Base-by-base conservation (phyloP, 1,284 basidiomycete species). In the Microbotryomycetes sp. region DNA sequence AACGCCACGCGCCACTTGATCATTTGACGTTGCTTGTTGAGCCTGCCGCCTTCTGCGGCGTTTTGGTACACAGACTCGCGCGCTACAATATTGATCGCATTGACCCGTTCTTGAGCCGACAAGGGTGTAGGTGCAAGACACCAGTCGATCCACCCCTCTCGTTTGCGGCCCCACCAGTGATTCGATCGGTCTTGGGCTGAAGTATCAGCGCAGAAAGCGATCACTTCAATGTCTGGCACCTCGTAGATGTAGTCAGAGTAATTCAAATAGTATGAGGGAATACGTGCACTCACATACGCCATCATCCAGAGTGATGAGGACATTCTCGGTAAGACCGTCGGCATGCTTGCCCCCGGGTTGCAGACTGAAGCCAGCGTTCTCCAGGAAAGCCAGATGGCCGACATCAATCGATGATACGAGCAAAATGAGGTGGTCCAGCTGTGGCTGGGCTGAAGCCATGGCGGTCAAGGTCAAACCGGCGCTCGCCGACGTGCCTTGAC, bases 251-350 rank as follows among this genome's bases (percentile, higher is more conserved):
- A 30, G 25, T 55, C 25, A 55, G 42, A 15, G 16, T 3, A 2
- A 30, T 9, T 14, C 9, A 4, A 3, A 46, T 7, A 19, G 19
- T 26, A 2, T 1, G 26, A 22, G 42, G 6, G 25, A 7, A 29
- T 26, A 22, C 12, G 2, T 14, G 19, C 30, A 50, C 54, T 16
- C 22, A 55, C 54, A 60, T 9, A 30, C n/a, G 4, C 62, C 62
- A 50, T 63, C 62, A 25, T 42, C 28, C 25, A 63, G 50, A 28
- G 54, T 9, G 58, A 63, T 30, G 54, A 63, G 58, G 4, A 36
- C 42, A 54, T 63, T 63, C 45, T 56, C 58, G 7, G 62, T 63
- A 6, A 63, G 54, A 2, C 58, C 58, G 58, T 63, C 62, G 7
- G 58, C 58, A 47, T 63, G 62, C 19, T 32, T 47, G 0, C 62